These are phyloP conservation scores for Chlamydomonas sp. DNA, from an alignment of 139 green algal species.

Conservation along the genomic window DNA sequence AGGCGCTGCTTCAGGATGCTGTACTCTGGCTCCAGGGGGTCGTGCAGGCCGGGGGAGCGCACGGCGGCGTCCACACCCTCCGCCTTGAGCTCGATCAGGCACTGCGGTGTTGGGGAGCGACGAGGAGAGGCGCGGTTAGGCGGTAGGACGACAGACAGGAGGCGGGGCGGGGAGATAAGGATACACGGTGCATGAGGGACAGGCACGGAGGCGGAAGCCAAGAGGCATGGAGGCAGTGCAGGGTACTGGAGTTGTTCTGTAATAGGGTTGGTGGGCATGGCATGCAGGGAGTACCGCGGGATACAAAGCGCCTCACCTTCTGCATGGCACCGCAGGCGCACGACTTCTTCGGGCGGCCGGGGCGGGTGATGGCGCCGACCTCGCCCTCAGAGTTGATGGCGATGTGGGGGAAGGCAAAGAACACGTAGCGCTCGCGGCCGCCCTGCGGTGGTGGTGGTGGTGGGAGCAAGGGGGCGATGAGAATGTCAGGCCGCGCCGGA, in stretches of 20 bases:
- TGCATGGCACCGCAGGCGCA: constrained; percentile 88
- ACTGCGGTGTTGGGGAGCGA: background rate
- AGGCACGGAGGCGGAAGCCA: background rate
- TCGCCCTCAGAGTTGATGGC: constrained; percentile 78
- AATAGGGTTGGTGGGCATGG: too few species aligned
- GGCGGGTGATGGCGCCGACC: constrained; percentile 78
- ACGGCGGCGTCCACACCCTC: constrained; percentile 52
- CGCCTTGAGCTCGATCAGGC: constrained; percentile 47
- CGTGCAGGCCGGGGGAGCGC: constrained; percentile 69
- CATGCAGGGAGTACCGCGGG: too few species aligned
- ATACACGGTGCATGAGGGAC: background rate
- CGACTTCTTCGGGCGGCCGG: constrained; percentile 61
- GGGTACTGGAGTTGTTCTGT: too few species aligned
- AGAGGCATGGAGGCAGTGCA: background rate
- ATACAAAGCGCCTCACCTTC: constrained; percentile 70
- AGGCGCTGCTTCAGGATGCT: constrained; percentile 90
- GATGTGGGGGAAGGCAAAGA: constrained; percentile 95
- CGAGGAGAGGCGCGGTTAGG: background rate
- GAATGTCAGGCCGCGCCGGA: background rate
- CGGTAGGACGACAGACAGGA: background rate
- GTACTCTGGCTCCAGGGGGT: constrained; percentile 85
- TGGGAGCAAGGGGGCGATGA: background rate
- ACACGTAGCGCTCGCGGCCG: constrained; percentile 89
- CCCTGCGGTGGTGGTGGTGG: constrained; percentile 24
- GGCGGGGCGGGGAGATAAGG: background rate